Conservation (phyloP, 2,329 filamentous ascomycete species). For the Blastomyces percursus region DNA sequence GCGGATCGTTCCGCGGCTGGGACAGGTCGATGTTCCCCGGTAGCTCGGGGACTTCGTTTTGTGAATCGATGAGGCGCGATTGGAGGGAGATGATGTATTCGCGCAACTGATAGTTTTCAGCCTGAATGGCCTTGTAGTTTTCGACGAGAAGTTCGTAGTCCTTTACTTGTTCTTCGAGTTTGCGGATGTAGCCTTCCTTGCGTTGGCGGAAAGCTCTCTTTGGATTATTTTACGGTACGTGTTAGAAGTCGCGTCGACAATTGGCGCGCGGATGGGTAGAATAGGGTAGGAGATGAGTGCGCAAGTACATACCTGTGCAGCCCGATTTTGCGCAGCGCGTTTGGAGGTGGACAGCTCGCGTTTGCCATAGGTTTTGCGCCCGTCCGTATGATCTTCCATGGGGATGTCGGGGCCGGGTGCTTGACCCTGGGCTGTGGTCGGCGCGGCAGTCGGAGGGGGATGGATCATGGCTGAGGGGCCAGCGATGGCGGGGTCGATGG, state of each 20-base stretch:
- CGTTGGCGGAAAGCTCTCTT: constrained; percentile 94
- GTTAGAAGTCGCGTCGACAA: neutral
- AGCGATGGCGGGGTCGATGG: constrained; percentile 48
- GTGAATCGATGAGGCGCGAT: constrained; percentile 68
- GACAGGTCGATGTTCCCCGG: constrained; percentile 67
- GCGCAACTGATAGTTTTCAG: constrained; percentile 79
- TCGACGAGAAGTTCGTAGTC: constrained; percentile 66
- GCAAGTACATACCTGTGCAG: constrained; percentile 66
- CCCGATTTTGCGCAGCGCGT: constrained; percentile 89
- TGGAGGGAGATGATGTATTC: constrained; percentile 91
- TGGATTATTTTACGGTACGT: constrained; percentile 29
- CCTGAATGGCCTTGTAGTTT: constrained; percentile 66
- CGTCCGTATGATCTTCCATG: constrained; percentile 29
- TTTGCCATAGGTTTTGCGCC: constrained; percentile 62
- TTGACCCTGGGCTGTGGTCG: neutral
- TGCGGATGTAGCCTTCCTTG: constrained; percentile 97
- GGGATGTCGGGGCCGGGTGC: neutral
- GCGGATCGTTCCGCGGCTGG: constrained; percentile 38
- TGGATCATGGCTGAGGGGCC: constrained; percentile 25
- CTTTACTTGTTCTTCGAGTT: constrained; percentile 85
- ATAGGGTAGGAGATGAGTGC: too few species aligned
- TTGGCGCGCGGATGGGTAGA: neutral
- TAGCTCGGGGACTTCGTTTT: constrained; percentile 73
- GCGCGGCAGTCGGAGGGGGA: constrained; percentile 10
- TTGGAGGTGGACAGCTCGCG: constrained; percentile 91